Evolutionary conservation across 140 eudicot species (phyloP).

Genomic region (Bidens hawaiensis): DNA sequence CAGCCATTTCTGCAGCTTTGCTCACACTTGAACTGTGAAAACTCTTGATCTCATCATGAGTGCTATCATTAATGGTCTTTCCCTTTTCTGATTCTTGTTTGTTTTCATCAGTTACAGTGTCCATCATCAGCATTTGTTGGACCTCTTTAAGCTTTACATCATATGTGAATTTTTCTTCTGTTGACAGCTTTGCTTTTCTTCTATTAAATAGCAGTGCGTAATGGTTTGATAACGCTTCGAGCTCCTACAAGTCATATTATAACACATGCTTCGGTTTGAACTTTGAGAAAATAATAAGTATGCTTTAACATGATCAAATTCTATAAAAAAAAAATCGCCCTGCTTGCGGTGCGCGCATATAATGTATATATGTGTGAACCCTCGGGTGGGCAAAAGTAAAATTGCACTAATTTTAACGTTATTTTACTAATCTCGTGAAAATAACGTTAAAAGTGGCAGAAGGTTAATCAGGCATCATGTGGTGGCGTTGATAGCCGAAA

Average conservation of each 20-base stretch:
- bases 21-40: slow-evolving; percentile 72
- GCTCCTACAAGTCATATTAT: slow-evolving; percentile 44
- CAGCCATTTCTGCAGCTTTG: slow-evolving; percentile 91
- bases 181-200: slow-evolving; percentile 67
- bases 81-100: slow-evolving; percentile 53
- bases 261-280: not conserved
- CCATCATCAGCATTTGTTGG: slow-evolving; percentile 64
- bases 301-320: not conserved
- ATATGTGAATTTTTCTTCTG: slow-evolving; percentile 63
- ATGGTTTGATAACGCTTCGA: slow-evolving; percentile 89
- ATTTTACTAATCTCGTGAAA: no score
- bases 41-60: slow-evolving; percentile 54
- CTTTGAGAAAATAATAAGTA: not conserved
- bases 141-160: slow-evolving; percentile 87
- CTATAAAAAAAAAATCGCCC: no score
- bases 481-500: no score
- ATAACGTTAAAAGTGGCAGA: no score
- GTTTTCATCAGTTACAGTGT: slow-evolving; percentile 46
- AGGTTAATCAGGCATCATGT: no score
- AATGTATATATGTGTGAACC: no score
- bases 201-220: slow-evolving; percentile 72
- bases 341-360: no score
- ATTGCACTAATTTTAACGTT: no score
- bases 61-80: slow-evolving; percentile 49
- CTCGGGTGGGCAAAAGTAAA: no score